Conservation (phyloP, 106 monocot genomes). For the Phalaenopsis aphrodite region DNA sequence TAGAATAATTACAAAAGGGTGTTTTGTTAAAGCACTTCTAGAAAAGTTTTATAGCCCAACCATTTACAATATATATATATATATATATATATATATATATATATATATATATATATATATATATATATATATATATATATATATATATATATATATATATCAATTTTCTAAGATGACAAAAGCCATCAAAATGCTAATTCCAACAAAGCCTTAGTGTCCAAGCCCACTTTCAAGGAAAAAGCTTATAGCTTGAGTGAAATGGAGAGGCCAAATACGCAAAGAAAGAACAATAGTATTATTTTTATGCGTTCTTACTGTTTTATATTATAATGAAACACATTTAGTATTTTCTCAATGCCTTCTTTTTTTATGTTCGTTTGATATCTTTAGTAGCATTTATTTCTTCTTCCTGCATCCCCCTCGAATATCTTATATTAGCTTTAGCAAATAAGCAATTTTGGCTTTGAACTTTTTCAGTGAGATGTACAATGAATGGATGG, state of each 20-base stretch:
- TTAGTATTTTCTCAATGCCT: background rate
- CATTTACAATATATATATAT: no score
- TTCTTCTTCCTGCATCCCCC: background rate
- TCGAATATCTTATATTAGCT: background rate
- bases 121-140: no score
- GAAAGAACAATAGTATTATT: background rate
- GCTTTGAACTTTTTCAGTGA: constrained; percentile 28
- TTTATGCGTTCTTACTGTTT: background rate
- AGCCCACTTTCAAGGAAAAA: background rate
- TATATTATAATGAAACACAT: background rate
- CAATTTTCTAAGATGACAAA: no score
- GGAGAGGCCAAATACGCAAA: background rate
- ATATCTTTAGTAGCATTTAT: background rate
- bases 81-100: no score
- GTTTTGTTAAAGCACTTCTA: no score
- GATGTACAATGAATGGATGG: constrained; percentile 82
- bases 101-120: no score
- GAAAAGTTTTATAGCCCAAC: no score
- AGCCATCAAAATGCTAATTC: no score
- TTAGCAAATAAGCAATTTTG: background rate
- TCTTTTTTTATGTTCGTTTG: background rate
- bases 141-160: no score
- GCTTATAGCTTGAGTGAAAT: background rate
- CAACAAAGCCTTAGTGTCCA: no score
- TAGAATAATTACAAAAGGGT: no score